These are phyloP conservation scores for Agaricus subrufescens DNA, from an alignment of 768 basidiomycete species.

Conservation along the genomic window DNA sequence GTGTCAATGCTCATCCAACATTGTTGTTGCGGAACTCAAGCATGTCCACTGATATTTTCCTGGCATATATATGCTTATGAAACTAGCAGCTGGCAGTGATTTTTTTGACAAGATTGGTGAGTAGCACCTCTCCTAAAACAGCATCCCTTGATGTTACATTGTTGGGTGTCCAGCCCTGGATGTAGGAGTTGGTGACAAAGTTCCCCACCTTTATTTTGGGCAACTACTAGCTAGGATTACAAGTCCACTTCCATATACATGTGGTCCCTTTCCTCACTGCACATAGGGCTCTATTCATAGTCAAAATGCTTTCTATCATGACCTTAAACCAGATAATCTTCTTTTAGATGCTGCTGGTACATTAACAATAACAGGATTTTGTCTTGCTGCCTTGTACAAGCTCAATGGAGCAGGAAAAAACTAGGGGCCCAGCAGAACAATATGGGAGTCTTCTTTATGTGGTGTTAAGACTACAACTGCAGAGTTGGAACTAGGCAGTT, in stretches of 20 bases:
- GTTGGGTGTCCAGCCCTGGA: constrained; percentile 65
- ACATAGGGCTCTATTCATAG: constrained; percentile 75
- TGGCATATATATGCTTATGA: constrained; percentile 89
- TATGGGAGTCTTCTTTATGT: constrained; percentile 95
- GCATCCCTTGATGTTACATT: not conserved
- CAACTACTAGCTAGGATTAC: constrained; percentile 86
- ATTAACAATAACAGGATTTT: constrained; percentile 95
- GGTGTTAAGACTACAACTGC: no score
- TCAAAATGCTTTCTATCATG: constrained; percentile 92
- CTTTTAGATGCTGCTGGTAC: constrained; percentile 79
- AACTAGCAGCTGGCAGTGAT: constrained; percentile 91
- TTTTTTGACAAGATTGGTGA: constrained; percentile 97
- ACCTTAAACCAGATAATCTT: constrained; percentile 95
- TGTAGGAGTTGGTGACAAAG: constrained; percentile 77
- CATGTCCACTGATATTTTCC: constrained; percentile 57
- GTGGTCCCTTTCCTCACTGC: not conserved
- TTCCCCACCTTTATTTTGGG: constrained; percentile 87
- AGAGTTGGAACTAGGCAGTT: no score
- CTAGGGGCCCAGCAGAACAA: constrained; percentile 67
- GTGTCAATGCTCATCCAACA: no score
- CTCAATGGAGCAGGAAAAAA: constrained; percentile 78
- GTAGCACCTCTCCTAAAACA: constrained; percentile 18
- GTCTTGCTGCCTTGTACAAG: constrained; percentile 84
- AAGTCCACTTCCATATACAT: constrained; percentile 17
- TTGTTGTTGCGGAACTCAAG: constrained; percentile 66